These are phyloP conservation scores for Mucor circinelloides DNA, from an alignment of 371 early-diverging fungal species.

Conservation along the genomic window DNA sequence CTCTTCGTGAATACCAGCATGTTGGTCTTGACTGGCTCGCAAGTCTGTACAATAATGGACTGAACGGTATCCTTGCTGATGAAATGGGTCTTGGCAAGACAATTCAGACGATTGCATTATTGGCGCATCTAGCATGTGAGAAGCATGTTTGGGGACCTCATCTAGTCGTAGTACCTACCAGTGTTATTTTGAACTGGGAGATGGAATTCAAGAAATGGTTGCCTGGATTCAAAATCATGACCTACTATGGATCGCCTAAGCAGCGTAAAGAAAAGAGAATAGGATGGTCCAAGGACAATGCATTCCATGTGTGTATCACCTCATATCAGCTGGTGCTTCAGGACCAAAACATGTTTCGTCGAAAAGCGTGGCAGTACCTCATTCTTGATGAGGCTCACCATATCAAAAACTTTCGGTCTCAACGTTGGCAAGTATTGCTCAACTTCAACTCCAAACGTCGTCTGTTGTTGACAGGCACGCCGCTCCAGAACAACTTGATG, in stretches of 20 bases:
- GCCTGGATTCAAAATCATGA: slow-evolving; percentile 83
- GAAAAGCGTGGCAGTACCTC: slow-evolving; percentile 84
- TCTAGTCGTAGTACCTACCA: slow-evolving; percentile 90
- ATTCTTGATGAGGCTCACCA: slow-evolving; percentile 96
- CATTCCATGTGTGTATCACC: slow-evolving; percentile 88
- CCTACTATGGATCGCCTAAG: slow-evolving; percentile 81
- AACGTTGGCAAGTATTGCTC: slow-evolving; percentile 91
- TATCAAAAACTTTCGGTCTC: slow-evolving; percentile 94
- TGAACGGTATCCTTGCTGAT: slow-evolving; percentile 98
- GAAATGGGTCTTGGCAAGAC: slow-evolving; percentile 99
- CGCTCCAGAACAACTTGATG: slow-evolving; percentile 92
- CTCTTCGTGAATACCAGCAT: slow-evolving; percentile 77
- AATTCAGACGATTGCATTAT: slow-evolving; percentile 93
- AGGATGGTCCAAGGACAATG: slow-evolving; percentile 82
- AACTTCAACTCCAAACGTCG: slow-evolving; percentile 80
- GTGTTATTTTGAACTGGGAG: slow-evolving; percentile 94
- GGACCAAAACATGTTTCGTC: slow-evolving; percentile 78
- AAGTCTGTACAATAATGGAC: slow-evolving; percentile 89
- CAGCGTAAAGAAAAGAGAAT: slow-evolving; percentile 77
- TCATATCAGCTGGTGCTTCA: slow-evolving; percentile 85
- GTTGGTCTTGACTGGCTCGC: slow-evolving; percentile 83
- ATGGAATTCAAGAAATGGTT: slow-evolving; percentile 93
- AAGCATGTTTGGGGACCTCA: slow-evolving; percentile 84
- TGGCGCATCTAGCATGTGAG: slow-evolving; percentile 77
- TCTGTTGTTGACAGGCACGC: slow-evolving; percentile 93